Evolutionary conservation across 257 asterid species (phyloP), one percentile per base, ranked within the genome.

Genomic region (Orobanche coerulescens): DNA sequence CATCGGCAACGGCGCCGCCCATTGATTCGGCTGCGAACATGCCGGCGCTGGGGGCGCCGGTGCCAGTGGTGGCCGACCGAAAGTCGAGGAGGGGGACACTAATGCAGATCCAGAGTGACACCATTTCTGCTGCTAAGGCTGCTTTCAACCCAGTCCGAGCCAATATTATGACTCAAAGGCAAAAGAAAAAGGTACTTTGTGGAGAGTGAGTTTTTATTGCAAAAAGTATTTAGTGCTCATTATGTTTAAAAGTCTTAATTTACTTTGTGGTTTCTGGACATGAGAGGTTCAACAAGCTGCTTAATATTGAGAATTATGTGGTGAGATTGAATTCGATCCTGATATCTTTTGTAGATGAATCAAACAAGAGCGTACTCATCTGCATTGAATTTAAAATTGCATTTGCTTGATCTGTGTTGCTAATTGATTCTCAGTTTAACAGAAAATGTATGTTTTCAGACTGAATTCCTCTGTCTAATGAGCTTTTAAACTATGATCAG

Each of bases 61-160:
- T 81, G 64, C 95, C 93, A 10, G 63, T 76, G 65, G 70, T 51
- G 71, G 79, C 64, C 54, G 98, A 93, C 75, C 85, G 85, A 85
- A 93, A 69, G 84, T 77, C 95, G 48, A 93, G 81, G 92, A 93
- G 69, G 78, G 94, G 87, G 71, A 84, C 93, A 56, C 75, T 93
- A 39, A 73, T 93, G 96, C 97, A 93, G 91, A 89, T 93, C 95
- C 99, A 89, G 74, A 89, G 94, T 62, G 97, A 89, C 77, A 93
- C 95, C 40, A 80, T 86, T 53, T 83, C 97, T 39, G 99, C 88
- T 67, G 96, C 95, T 4, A 93, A 89, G 71, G 96, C 96, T 48
- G 95, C 91, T 81, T 80, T 83, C 64, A 67, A 83, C 47, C 90
- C 90, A n/a, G 90, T 83, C 39, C 86, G 94, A 23, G 80, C 84